Evolutionary conservation across 2,329 filamentous ascomycete species (phyloP), one percentile per base, ranked within the genome.

Genomic region (Alternaria viburni): DNA sequence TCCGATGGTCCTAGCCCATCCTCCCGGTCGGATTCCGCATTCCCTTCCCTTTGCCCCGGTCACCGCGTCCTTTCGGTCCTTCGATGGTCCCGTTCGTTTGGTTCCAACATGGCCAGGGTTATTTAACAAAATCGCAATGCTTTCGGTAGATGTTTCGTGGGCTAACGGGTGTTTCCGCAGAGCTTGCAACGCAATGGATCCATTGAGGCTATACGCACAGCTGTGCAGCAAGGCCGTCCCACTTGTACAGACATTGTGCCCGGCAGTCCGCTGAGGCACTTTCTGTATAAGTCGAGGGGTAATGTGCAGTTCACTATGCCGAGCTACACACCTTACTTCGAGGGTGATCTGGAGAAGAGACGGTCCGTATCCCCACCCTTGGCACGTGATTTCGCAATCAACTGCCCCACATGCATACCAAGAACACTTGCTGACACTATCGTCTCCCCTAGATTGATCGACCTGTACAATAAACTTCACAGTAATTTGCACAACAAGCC

Each of bases 291-390:
- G 81, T 97, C 93, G 15, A 88, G 93, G 63, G 90, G 91, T 19
- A 97, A 99, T 72, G 96, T 99, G 26, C 96, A 99, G 78, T 99
- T 97, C 80, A 91, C 89, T 70, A 97, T 97, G 93, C 91, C 94
- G 1, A 89, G 92, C 0, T 91, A 93, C 64, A 85, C 88, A 10
- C 90, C 92, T 0, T 83, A 89, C 60, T 96, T 96, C 74, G 80
- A 78, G 23, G 83, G 76, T 3, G 77, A 87, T 5, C 82, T 92
- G 50, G 85, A 88, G 45, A 86, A 88, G 54, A 86, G 93, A 76
- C 88, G 89, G 81, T 88, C 79, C 64, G 80, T 71, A 57, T 19
- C 6, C 4, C 54, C 43, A 45, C 17, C 8, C 41, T 8, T 45
- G 8, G 52, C 17, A 21, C 28, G 41, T 19, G 25, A 12, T 26